Base-by-base conservation (phyloP, 306 rosid genomes). In the Citrullus colocynthis region DNA sequence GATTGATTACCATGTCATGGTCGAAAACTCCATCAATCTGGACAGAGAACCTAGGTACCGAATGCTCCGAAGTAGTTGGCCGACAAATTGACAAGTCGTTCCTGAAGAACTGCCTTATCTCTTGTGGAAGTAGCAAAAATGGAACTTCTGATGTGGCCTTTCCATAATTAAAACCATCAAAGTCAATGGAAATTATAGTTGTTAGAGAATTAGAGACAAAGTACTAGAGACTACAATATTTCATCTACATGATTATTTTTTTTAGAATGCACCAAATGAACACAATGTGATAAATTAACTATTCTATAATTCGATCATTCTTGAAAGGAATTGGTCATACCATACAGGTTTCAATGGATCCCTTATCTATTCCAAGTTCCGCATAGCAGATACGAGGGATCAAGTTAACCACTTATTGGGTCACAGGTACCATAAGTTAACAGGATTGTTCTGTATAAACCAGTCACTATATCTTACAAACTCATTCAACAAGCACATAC, bases 111-210 rank as follows among this genome's bases (percentile, higher is more conserved):
- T 82, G 86, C 77, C 88, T 84, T 73, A 92, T 79, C 82, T 84
- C 89, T 69, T 51, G 21, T 0, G 98, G 97, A 88, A 95, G 96
- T 81, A 77, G 84, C 61, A 83, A 34, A 81, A 72, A 84, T 42
- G 97, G 92, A 85, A 83, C 81, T 81, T 92, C 97, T 67, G 98
- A 90, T 41, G 97, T 95, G 80, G 97, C 98, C 97, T 92, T 86
- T 82, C 62, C 28, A 57, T 14, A 80, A 82, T 69, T 61, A 79
- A 88, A 82, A 52, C 49, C 52, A 78, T 52, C 64, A 67, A 17
- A 34, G 77, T 73, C 42, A 71, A 48, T 48, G 18, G 39, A 48
- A 15, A 24, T 49, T 71, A 24, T 15, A 73, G 45, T 30, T 67
- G 39, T 45, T 71, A 71, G 37, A 71, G 12, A 73, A 73, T 48